Percentiles rank a stretch among this genome's conserved stretches.
Conservation (phyloP, 306 rosid genomes). For the Ceratonia siliqua region DNA sequence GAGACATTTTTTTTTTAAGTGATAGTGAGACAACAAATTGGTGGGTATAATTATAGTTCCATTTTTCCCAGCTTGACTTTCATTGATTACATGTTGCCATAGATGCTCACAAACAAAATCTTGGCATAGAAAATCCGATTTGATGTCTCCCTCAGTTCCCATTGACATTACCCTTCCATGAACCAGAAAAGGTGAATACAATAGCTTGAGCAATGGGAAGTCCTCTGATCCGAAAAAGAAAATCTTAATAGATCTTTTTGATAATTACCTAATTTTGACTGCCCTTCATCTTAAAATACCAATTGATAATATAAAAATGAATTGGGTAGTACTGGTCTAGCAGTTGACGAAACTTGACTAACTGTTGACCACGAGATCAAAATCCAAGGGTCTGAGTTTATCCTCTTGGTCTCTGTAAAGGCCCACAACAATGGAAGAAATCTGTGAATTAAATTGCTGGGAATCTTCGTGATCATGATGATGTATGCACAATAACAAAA, state of each 20-base stretch:
- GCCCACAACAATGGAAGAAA: slow-evolving; percentile 38
- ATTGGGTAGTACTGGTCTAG: not conserved
- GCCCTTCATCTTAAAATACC: slow-evolving; percentile 24
- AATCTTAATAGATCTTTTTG: slow-evolving; percentile 56
- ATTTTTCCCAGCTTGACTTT: slow-evolving; percentile 42
- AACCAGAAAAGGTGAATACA: slow-evolving; percentile 30
- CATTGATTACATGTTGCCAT: slow-evolving; percentile 47
- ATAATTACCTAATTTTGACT: slow-evolving; percentile 58
- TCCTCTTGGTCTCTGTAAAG: not conserved
- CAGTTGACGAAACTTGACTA: slow-evolving; percentile 52
- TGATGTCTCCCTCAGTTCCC: slow-evolving; percentile 49
- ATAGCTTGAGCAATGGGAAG: slow-evolving; percentile 30
- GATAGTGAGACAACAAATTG: slow-evolving; percentile 29
- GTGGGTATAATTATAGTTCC: slow-evolving; percentile 33
- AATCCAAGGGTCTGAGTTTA: slow-evolving; percentile 45
- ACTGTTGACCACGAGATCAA: slow-evolving; percentile 39
- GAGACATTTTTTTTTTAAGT: not conserved
- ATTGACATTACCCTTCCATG: slow-evolving; percentile 23
- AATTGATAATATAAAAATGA: slow-evolving; percentile 3
- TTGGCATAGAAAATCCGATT: slow-evolving; percentile 47
- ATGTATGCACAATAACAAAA: slow-evolving; percentile 35
- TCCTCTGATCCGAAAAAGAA: slow-evolving; percentile 35
- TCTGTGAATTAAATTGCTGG: slow-evolving; percentile 43
- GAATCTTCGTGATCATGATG: slow-evolving; percentile 52
- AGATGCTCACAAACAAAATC: slow-evolving; percentile 53